Percentiles rank a stretch among this genome's conserved stretches.
Evolutionary conservation across 768 basidiomycete genomes (phyloP).

Genomic region (Serpula lacrymans): DNA sequence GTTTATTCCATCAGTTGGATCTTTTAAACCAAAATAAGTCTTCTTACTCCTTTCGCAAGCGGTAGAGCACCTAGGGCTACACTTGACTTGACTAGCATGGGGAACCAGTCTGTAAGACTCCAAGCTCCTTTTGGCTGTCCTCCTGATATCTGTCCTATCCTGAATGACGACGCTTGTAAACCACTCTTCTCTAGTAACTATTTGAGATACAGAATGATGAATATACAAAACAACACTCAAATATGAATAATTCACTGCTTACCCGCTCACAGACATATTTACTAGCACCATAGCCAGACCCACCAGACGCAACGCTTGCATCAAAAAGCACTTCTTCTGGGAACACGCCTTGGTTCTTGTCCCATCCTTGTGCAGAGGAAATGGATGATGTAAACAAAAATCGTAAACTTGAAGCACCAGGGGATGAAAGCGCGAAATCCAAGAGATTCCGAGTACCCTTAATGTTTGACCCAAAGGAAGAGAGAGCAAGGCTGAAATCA

Average conservation of each 20-base stretch:
- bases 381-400: conserved; percentile 26
- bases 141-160: conserved; percentile 47
- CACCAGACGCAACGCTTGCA: conserved; percentile 22
- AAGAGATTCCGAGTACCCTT: conserved; percentile 29
- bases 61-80: conserved; percentile 21
- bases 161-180: conserved; percentile 32
- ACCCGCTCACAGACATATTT: conserved; percentile 44
- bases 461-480: conserved; percentile 35
- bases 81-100: conserved; percentile 36
- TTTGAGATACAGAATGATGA: not conserved
- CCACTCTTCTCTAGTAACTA: conserved; percentile 38
- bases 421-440: conserved; percentile 31
- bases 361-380: conserved; percentile 18
- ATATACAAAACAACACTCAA: conserved; percentile 8
- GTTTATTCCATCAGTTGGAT: not conserved
- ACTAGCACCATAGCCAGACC: conserved; percentile 44
- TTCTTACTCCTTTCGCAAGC: conserved; percentile 32
- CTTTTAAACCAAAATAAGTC: too few species aligned
- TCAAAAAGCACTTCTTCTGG: conserved; percentile 32
- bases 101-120: conserved; percentile 46
- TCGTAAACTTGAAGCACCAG: conserved; percentile 7
- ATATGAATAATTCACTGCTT: conserved; percentile 6
- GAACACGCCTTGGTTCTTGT: conserved; percentile 20
- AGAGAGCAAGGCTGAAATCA: conserved; percentile 37
- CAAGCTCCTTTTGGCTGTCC: conserved; percentile 38